These are phyloP conservation scores for Talinum fruticosum DNA, from an alignment of 148 eudicot genomes.

Conservation along the genomic window DNA sequence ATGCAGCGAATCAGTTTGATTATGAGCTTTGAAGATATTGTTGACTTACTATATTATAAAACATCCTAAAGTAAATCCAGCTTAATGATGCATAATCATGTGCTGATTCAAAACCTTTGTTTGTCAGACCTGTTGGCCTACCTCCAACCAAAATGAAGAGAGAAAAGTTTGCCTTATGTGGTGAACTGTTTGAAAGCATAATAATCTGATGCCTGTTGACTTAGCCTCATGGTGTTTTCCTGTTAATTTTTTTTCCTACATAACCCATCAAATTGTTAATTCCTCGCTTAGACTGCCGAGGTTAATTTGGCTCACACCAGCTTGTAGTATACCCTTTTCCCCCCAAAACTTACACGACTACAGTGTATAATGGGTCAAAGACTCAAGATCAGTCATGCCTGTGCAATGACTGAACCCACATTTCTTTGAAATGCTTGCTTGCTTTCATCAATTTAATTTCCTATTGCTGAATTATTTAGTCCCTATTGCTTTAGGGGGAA, in stretches of 20 bases:
- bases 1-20: not conserved
- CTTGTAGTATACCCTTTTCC: not conserved
- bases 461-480: not conserved
- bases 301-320: not conserved
- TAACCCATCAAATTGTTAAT: not conserved
- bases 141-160: not conserved
- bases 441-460: not conserved
- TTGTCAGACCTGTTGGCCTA: not conserved
- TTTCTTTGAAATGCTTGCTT: not conserved
- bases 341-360: not conserved
- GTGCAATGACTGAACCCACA: not conserved
- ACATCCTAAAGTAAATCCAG: not conserved
- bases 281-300: not conserved
- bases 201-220: not conserved
- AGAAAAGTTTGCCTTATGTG: not conserved
- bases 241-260: not conserved
- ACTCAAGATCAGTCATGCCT: not conserved
- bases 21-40: not conserved
- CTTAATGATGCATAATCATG: not conserved
- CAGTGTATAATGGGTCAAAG: not conserved
- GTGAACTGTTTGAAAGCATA: not conserved
- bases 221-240: not conserved
- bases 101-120: not conserved
- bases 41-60: not conserved
- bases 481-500: slow-evolving; percentile 46